phyloP scores from a whole-genome alignment of 2,329 filamentous ascomycete species.

The Diaporthe australafricana region DNA sequence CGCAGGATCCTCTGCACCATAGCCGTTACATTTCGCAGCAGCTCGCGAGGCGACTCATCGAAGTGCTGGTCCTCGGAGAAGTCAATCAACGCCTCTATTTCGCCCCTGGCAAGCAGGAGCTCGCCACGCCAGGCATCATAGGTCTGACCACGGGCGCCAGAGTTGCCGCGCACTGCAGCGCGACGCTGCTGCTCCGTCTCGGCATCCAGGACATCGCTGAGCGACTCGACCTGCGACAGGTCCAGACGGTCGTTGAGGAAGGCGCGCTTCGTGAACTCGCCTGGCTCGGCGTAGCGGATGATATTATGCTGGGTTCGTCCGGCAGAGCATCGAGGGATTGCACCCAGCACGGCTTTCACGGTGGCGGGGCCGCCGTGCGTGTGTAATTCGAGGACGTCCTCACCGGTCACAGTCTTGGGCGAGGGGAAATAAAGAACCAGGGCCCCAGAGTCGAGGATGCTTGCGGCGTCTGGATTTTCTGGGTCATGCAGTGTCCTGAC shows the following conservation, averaged over 20 bases:
- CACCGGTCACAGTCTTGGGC: constrained; percentile 88
- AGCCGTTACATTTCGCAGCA: constrained; percentile 75
- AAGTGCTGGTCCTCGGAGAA: constrained; percentile 98
- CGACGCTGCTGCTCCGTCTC: constrained; percentile 94
- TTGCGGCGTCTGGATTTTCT: constrained; percentile 40
- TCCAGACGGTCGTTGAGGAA: constrained; percentile 90
- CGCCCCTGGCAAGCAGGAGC: constrained; percentile 84
- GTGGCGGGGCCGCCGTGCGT: constrained; percentile 94
- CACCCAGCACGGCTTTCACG: constrained; percentile 84
- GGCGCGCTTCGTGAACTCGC: constrained; percentile 93
- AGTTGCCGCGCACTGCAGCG: constrained; percentile 83
- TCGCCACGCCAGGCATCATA: constrained; percentile 87
- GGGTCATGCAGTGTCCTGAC: constrained; percentile 80
- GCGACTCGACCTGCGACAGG: constrained; percentile 82
- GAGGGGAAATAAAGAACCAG: constrained; percentile 85
- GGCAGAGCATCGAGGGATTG: constrained; percentile 70
- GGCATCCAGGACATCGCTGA: constrained; percentile 72
- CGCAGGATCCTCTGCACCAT: constrained; percentile 72
- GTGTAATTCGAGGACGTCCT: constrained; percentile 92
- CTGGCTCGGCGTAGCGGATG: constrained; percentile 91
- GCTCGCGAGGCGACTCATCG: constrained; percentile 81
- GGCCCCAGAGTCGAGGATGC: constrained; percentile 82
- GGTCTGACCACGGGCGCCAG: constrained; percentile 74
- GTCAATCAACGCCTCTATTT: constrained; percentile 95
- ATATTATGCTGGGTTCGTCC: constrained; percentile 35